These are phyloP conservation scores for Rhodomyrtus psidioides DNA, from an alignment of 441 rosid species.

Conservation along the genomic window DNA sequence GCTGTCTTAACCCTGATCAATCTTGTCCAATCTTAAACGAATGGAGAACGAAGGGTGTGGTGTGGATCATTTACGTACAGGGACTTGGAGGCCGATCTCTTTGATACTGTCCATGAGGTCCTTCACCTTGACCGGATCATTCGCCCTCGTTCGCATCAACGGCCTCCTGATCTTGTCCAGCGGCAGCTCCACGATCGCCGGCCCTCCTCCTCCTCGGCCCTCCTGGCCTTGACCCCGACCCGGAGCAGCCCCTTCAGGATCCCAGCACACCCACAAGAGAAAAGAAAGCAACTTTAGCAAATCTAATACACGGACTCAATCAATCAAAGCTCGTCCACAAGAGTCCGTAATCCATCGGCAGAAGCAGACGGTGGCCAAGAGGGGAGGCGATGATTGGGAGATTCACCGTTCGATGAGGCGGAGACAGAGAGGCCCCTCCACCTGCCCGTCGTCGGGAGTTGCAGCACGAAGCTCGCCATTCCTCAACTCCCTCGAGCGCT, in stretches of 20 bases:
- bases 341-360: neutral
- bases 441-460: constrained; percentile 21
- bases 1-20: neutral
- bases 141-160: constrained; percentile 69
- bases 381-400: neutral
- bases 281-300: neutral
- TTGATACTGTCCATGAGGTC: constrained; percentile 82
- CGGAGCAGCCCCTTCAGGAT: constrained; percentile 10
- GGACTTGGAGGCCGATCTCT: constrained; percentile 87
- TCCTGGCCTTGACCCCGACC: constrained; percentile 11
- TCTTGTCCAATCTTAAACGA: neutral
- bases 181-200: constrained; percentile 61
- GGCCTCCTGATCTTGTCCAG: constrained; percentile 68
- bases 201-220: constrained; percentile 30
- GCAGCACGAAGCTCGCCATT: constrained; percentile 55
- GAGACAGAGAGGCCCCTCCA: constrained; percentile 33
- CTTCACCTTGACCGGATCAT: constrained; percentile 72
- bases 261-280: neutral
- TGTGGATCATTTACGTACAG: constrained; percentile 26
- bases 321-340: neutral
- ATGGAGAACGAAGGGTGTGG: neutral
- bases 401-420: constrained; percentile 38
- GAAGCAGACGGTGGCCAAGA: neutral
- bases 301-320: neutral
- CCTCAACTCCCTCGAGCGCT: neutral